A percentile compares a stretch with the other conserved stretches of the same genome.
Evolutionary conservation across 331 rosid genomes (phyloP).

Genomic region (Cydonia oblonga): DNA sequence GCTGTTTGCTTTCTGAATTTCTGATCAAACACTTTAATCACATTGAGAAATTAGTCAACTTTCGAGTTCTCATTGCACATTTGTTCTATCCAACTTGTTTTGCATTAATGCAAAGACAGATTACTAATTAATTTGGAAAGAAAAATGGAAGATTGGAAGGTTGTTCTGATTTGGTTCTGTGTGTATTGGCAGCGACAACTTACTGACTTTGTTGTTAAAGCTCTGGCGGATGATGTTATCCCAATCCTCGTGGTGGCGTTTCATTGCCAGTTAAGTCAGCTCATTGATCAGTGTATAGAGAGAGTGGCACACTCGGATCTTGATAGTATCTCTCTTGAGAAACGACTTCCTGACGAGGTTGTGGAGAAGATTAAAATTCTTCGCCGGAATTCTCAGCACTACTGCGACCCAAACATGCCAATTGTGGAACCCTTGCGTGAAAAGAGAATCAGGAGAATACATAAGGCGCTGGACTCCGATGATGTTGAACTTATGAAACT

Average conservation of each 20-base stretch:
- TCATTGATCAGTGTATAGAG: slow-evolving; percentile 21
- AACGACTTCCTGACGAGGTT: slow-evolving; percentile 34
- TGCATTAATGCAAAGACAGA: background rate
- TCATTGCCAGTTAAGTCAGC: slow-evolving; percentile 34
- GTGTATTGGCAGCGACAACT: slow-evolving; percentile 34
- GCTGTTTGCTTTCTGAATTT: background rate
- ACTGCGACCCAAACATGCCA: background rate
- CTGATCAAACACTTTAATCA: background rate
- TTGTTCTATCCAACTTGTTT: too few relatives aligned
- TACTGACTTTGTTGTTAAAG: slow-evolving; percentile 30
- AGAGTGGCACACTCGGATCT: slow-evolving; percentile 40
- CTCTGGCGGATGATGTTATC: slow-evolving; percentile 35
- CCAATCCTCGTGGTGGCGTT: slow-evolving; percentile 32
- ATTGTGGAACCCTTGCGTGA: slow-evolving; percentile 21
- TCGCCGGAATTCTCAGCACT: slow-evolving; percentile 13
- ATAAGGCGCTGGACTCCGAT: slow-evolving; percentile 30
- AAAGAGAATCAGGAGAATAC: slow-evolving; percentile 35
- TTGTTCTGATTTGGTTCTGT: background rate
- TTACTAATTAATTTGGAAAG: background rate
- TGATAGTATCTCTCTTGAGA: slow-evolving; percentile 29
- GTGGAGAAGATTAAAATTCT: slow-evolving; percentile 20
- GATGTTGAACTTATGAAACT: slow-evolving; percentile 42
- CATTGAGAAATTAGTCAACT: background rate
- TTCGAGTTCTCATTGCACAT: too few relatives aligned
- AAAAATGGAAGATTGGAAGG: background rate